Evolutionary conservation across 306 rosid genomes (phyloP).

Genomic region (Inga oerstediana): DNA sequence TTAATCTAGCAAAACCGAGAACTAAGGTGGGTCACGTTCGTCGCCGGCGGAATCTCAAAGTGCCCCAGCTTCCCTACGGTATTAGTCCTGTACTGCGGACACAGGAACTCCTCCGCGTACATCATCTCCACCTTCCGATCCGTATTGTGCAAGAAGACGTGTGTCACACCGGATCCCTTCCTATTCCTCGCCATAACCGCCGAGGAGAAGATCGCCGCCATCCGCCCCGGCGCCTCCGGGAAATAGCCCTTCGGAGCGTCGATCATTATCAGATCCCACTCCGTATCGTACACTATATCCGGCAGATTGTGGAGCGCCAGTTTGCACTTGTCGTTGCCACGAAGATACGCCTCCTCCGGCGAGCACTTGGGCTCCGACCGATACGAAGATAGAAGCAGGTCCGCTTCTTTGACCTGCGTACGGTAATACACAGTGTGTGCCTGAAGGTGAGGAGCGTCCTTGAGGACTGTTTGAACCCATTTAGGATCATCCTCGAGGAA

Average conservation of each 20-base stretch:
- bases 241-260: slow-evolving; percentile 88
- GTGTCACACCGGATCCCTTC: slow-evolving; percentile 73
- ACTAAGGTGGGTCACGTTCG: slow-evolving; percentile 15
- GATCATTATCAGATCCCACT: slow-evolving; percentile 93
- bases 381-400: slow-evolving; percentile 46
- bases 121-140: slow-evolving; percentile 84
- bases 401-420: slow-evolving; percentile 69
- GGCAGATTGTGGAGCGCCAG: slow-evolving; percentile 79
- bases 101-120: slow-evolving; percentile 78
- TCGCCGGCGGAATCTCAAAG: slow-evolving; percentile 63
- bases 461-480: slow-evolving; percentile 79
- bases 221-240: slow-evolving; percentile 85
- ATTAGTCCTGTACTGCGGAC: slow-evolving; percentile 54
- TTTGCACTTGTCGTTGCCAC: slow-evolving; percentile 57
- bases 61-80: slow-evolving; percentile 84
- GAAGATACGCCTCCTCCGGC: slow-evolving; percentile 50
- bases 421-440: slow-evolving; percentile 71
- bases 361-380: slow-evolving; percentile 48
- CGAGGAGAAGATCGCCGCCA: slow-evolving; percentile 89
- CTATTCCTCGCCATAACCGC: slow-evolving; percentile 84
- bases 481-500: slow-evolving; percentile 91
- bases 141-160: slow-evolving; percentile 85
- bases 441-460: slow-evolving; percentile 57
- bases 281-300: slow-evolving; percentile 65
- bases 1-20: slow-evolving; percentile 46